Base-by-base conservation (phyloP, 176 grass and related monocot genomes). In the Rhynchospora breviuscula region DNA sequence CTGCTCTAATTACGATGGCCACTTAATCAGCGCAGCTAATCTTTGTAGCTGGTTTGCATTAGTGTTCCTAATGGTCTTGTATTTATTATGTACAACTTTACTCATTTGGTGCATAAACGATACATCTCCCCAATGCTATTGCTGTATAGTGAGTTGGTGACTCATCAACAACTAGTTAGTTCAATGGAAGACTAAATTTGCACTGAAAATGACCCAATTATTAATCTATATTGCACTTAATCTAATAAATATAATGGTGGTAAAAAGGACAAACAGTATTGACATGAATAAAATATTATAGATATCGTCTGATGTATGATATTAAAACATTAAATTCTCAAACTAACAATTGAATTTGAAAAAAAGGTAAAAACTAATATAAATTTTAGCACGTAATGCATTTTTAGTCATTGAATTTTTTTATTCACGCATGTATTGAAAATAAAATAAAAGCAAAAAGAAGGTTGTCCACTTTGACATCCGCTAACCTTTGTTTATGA, bases 11-110 rank as follows among this genome's bases (percentile, higher is more conserved):
- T 52, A 52, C 19, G 21, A 9, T 19, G 22, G 46, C 1, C 59
- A 18, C 59, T 81, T 65, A 81, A 81, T 48, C 9, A 81, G 35
- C 9, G 59, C 52, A 63, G n/a, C 58, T 14, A 81, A 44, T 63
- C 78, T 46, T 1, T 46, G 68, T 45, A 60, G 19, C 54, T 22
- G 23, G 62, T 64, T 64, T 64, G 62, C 18, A 29, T 68, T 11
- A 19, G 23, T 74, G 15, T 74, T 43, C 10, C 49, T 51, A 13
- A 13, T 12, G 64, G 22, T 19, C 8, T 69, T 44, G 43, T 51
- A 85, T 71, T 84, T 76, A 73, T 56, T 84, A 65, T 44, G 31
- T 84, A 46, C 66, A 84, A 15, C 49, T 59, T 47, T 31, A 85
- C 47, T 48, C 83, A 85, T 29, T 23, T 85, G n/a, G 18, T 19